phyloP scores from a whole-genome alignment of 495 filamentous ascomycete genomes.

The Thermochaetoides thermophila region DNA sequence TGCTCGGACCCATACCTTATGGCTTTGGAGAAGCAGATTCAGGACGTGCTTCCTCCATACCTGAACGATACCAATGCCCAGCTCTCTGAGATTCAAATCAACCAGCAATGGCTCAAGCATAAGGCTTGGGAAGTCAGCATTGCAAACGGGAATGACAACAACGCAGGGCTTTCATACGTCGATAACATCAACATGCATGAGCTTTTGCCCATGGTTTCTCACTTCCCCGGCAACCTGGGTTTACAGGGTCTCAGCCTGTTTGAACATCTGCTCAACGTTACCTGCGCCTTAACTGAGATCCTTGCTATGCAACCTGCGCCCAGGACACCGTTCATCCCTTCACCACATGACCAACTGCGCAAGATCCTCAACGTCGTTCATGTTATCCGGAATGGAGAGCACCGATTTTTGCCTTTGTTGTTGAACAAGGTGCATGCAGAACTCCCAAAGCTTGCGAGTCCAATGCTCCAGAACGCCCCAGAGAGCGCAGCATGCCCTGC shows the following conservation, averaged over 20 bases:
- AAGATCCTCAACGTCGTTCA: constrained; percentile 52
- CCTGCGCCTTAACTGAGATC: constrained; percentile 58
- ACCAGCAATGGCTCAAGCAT: constrained; percentile 75
- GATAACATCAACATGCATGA: constrained; percentile 58
- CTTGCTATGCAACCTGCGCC: constrained; percentile 49
- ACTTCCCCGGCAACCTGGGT: constrained; percentile 55
- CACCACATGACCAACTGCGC: constrained; percentile 59
- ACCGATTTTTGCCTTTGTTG: constrained; percentile 55
- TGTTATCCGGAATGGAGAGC: constrained; percentile 51
- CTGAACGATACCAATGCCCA: constrained; percentile 52
- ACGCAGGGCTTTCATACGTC: constrained; percentile 51
- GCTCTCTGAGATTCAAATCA: constrained; percentile 52
- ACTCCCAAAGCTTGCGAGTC: constrained; percentile 42
- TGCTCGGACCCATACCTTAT: constrained; percentile 44
- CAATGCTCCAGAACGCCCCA: constrained; percentile 39
- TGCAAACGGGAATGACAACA: constrained; percentile 27
- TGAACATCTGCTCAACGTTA: constrained; percentile 64
- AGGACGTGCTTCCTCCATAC: constrained; percentile 45
- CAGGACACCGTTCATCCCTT: constrained; percentile 42
- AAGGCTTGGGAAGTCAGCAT: constrained; percentile 59
- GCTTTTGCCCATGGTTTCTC: constrained; percentile 47
- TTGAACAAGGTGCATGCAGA: constrained; percentile 53
- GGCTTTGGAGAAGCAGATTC: constrained; percentile 49
- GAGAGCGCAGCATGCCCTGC: constrained; percentile 24
- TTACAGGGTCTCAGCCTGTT: constrained; percentile 48